A percentile compares a stretch with the other conserved stretches of the same genome.
Conservation (phyloP, 2,329 filamentous ascomycete species). For the Penicillium psychrosexuale region DNA sequence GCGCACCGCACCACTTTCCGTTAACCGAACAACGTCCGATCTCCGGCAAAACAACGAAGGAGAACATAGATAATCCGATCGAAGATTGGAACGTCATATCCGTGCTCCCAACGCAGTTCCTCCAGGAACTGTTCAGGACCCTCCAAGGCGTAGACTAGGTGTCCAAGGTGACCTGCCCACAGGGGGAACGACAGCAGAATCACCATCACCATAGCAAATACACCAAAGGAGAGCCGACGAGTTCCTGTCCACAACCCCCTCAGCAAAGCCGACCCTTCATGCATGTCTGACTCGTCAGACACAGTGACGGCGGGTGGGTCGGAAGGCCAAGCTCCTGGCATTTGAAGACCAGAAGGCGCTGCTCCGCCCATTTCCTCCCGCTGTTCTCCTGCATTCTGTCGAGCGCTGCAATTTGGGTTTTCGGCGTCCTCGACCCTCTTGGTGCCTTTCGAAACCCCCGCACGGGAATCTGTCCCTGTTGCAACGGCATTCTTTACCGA, state of each 20-base stretch:
- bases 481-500: neutral
- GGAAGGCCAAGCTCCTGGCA: neutral
- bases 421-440: neutral
- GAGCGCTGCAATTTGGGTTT: neutral
- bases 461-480: slow-evolving; percentile 6
- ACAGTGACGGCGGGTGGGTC: neutral
- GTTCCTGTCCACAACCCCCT: neutral
- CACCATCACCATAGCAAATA: neutral
- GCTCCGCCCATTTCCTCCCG: neutral
- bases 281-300: neutral
- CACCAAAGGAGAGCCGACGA: neutral
- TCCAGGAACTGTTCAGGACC: neutral
- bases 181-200: neutral
- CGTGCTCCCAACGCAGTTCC: slow-evolving; percentile 3
- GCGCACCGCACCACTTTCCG: neutral
- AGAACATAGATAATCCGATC: slow-evolving; percentile 1
- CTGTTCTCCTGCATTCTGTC: neutral
- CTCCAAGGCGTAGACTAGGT: neutral
- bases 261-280: neutral
- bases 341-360: neutral
- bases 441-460: slow-evolving; percentile 5
- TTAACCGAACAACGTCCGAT: slow-evolving; percentile 3
- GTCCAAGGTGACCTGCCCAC: neutral
- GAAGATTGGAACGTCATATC: neutral
- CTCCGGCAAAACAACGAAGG: slow-evolving; percentile 1